Conservation (phyloP, 805 yeast species). For the Cyberlindnera sargentensis region DNA sequence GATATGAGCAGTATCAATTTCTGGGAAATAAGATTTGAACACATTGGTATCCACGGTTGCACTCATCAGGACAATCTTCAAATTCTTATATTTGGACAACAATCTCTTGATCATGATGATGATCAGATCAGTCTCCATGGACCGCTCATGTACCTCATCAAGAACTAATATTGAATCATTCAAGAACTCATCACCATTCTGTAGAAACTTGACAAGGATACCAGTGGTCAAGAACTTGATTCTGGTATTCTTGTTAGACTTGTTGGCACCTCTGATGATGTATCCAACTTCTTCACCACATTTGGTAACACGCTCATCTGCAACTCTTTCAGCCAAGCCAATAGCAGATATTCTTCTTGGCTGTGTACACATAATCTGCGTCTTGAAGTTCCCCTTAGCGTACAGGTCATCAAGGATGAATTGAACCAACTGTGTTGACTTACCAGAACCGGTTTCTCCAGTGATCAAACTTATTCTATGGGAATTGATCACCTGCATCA, state of each 20-base stretch:
- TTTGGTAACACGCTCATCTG: slow-evolving; percentile 59
- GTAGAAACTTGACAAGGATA: slow-evolving; percentile 80
- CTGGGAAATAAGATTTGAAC: slow-evolving; percentile 59
- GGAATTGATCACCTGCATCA: slow-evolving; percentile 47
- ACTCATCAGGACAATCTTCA: slow-evolving; percentile 81
- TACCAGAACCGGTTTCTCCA: slow-evolving; percentile 98
- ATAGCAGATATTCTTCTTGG: slow-evolving; percentile 95
- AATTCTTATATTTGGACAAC: slow-evolving; percentile 34
- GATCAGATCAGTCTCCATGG: slow-evolving; percentile 83
- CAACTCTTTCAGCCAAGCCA: slow-evolving; percentile 88
- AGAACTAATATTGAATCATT: slow-evolving; percentile 60
- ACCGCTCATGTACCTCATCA: slow-evolving; percentile 97
- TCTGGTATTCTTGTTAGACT: slow-evolving; percentile 51
- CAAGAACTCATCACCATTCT: slow-evolving; percentile 39
- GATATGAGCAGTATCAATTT: slow-evolving; percentile 66
- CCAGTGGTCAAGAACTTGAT: slow-evolving; percentile 91
- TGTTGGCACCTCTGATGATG: slow-evolving; percentile 84
- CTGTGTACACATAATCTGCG: slow-evolving; percentile 79
- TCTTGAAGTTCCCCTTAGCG: slow-evolving; percentile 34
- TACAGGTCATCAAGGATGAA: slow-evolving; percentile 69
- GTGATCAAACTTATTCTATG: slow-evolving; percentile 73
- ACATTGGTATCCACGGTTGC: slow-evolving; percentile 78
- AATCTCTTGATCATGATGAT: slow-evolving; percentile 68
- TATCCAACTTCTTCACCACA: slow-evolving; percentile 83
- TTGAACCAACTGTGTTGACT: slow-evolving; percentile 91